Conservation (phyloP, 139 green algal species). For the Pleodorina starrii region DNA sequence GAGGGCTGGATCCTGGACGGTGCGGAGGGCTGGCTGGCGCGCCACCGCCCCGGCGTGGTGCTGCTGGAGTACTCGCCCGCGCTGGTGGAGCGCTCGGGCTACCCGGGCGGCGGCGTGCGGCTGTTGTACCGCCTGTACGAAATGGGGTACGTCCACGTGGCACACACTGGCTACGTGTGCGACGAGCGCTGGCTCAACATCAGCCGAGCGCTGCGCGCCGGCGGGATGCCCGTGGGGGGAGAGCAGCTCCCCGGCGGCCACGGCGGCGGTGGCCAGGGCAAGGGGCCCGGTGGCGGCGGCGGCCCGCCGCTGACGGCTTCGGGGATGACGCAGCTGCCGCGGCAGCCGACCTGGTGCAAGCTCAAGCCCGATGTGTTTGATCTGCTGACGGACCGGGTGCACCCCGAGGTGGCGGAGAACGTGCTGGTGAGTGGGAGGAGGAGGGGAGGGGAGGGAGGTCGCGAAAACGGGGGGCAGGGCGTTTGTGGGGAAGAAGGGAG, state of each 20-base stretch:
- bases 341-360: conserved; percentile 87
- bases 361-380: conserved; percentile 74
- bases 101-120: conserved; percentile 47
- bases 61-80: conserved; percentile 78
- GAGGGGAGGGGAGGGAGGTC: not conserved
- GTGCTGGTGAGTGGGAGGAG: conserved; percentile 13
- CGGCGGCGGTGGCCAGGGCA: not conserved
- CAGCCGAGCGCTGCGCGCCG: conserved; percentile 62
- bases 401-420: conserved; percentile 45
- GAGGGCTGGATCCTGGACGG: conserved; percentile 80
- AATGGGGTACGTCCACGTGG: conserved; percentile 82
- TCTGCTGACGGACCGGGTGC: conserved; percentile 60
- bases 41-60: conserved; percentile 70
- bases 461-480: not conserved
- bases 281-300: not conserved
- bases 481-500: too few relatives aligned
- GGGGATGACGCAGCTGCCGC: conserved; percentile 38
- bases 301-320: not conserved
- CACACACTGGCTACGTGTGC: conserved; percentile 84
- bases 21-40: conserved; percentile 56
- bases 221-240: conserved; percentile 1
- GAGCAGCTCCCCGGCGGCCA: not conserved
- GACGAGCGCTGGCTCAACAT: conserved; percentile 84
- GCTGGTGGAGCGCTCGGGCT: conserved; percentile 62
- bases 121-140: conserved; percentile 73